Evolutionary conservation across 345 rosid species (phyloP), one percentile per base, ranked within the genome.

Genomic region (Ceriops tagal): DNA sequence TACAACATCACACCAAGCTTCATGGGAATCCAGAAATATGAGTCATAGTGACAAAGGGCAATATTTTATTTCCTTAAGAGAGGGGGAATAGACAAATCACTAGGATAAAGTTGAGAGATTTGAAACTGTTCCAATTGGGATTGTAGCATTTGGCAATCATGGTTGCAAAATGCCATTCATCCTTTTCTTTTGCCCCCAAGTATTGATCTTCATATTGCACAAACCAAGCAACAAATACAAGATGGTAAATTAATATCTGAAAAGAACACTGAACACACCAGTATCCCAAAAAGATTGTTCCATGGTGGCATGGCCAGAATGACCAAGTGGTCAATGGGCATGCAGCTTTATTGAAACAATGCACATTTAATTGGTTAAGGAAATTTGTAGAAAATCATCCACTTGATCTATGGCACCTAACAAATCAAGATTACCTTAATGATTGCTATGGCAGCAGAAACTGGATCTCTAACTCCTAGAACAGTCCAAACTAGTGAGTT

Each of bases 401-500:
- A 43, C 18, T 13, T 43, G 18, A 43, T 43, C 49, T 0, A 43
- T 2, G 49, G 18, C 15, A 43, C 49, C 49, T 16, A 43, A 43
- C 16, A 13, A 68, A 35, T 51, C 15, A 22, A 32, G n/a, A 32
- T 67, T 85, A 92, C 99, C 96, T 95, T 95, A 66, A 95, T 93
- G 51, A 95, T 95, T 67, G 99, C 80, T 58, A 92, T 74, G n/a
- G 99, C 93, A 74, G 99, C 98, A 72, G 98, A 90, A 71, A 90
- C 79, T 62, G 99, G 97, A 85, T 95, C 99, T 80, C 96, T 83
- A 65, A 92, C 96, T 69, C 99, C 97, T 73, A 95, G 84, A 70
- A 95, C 99, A 72, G 96, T 95, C 99, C 96, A 95, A 81, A 90
- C 93, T 49, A 95, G 85, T 43, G 99, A 95, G 85, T 95, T 95